Evolutionary conservation across 768 basidiomycete genomes (phyloP).

Genomic region (Leccinum sublutescens): DNA sequence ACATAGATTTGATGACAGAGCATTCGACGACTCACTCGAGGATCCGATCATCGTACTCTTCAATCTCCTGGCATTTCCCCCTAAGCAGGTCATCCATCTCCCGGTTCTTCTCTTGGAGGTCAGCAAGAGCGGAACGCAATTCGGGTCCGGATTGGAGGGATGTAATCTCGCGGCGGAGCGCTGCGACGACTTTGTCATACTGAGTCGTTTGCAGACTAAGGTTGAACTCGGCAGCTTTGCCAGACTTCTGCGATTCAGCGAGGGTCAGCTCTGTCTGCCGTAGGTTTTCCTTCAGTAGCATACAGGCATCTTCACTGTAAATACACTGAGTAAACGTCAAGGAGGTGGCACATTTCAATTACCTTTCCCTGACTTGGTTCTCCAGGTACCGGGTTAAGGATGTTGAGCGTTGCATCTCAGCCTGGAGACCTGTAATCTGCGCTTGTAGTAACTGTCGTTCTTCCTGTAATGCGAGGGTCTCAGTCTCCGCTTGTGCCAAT

Average conservation of each 20-base stretch:
- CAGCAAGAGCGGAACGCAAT: conserved; percentile 51
- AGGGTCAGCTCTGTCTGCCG: conserved; percentile 43
- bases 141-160: conserved; percentile 52
- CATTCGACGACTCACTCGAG: conserved; percentile 53
- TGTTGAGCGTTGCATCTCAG: conserved; percentile 61
- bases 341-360: conserved; percentile 12
- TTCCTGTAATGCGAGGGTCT: conserved; percentile 40
- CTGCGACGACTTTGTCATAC: conserved; percentile 60
- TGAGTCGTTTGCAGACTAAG: conserved; percentile 63
- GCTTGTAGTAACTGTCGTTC: conserved; percentile 55
- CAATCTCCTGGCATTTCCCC: conserved; percentile 72
- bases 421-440: conserved; percentile 56
- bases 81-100: conserved; percentile 76
- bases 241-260: conserved; percentile 53
- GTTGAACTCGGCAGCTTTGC: conserved; percentile 63
- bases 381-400: conserved; percentile 65
- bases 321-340: conserved; percentile 6
- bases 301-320: conserved; percentile 48
- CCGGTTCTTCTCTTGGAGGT: conserved; percentile 65
- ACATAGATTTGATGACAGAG: conserved; percentile 6
- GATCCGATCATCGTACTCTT: conserved; percentile 79
- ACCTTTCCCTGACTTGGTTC: conserved; percentile 64
- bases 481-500: conserved; percentile 40
- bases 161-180: conserved; percentile 57
- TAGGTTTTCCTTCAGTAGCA: conserved; percentile 39